Evolutionary conservation across 768 basidiomycete species (phyloP).

Genomic region (Hygrocybe coccinea): DNA sequence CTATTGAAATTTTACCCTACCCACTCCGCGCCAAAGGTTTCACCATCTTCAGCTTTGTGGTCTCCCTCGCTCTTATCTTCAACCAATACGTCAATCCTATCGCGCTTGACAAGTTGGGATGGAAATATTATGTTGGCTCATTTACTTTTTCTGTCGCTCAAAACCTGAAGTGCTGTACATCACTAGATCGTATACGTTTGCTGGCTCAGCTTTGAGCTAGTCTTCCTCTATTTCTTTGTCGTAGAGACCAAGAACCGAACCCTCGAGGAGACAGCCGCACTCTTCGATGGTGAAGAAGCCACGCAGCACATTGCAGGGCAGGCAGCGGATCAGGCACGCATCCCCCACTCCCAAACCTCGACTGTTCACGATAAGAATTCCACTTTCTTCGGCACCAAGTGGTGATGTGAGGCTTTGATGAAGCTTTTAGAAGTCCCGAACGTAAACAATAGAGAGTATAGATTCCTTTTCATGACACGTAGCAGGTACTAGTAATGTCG

Average conservation of each 20-base stretch:
- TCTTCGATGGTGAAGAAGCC: constrained; percentile 70
- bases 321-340: not conserved
- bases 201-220: constrained; percentile 63
- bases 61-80: constrained; percentile 79
- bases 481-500: no score
- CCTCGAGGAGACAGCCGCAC: constrained; percentile 75
- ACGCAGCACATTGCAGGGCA: constrained; percentile 8
- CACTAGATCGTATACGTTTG: constrained; percentile 56
- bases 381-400: not conserved
- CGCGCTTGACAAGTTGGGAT: constrained; percentile 40
- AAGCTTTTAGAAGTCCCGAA: no score
- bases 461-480: no score
- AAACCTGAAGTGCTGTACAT: not conserved
- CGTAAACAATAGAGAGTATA: no score
- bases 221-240: constrained; percentile 63
- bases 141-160: not conserved
- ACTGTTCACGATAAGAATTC: not conserved
- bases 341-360: not conserved
- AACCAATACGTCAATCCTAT: constrained; percentile 78
- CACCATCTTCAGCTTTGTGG: constrained; percentile 72
- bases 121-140: constrained; percentile 68
- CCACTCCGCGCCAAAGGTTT: constrained; percentile 81
- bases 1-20: constrained; percentile 84
- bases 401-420: no score
- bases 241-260: constrained; percentile 70